Percentiles rank a stretch among this genome's conserved stretches.
These are phyloP conservation scores for Malassezia yamatoensis DNA, from an alignment of 1,284 basidiomycete genomes.

Conservation along the genomic window DNA sequence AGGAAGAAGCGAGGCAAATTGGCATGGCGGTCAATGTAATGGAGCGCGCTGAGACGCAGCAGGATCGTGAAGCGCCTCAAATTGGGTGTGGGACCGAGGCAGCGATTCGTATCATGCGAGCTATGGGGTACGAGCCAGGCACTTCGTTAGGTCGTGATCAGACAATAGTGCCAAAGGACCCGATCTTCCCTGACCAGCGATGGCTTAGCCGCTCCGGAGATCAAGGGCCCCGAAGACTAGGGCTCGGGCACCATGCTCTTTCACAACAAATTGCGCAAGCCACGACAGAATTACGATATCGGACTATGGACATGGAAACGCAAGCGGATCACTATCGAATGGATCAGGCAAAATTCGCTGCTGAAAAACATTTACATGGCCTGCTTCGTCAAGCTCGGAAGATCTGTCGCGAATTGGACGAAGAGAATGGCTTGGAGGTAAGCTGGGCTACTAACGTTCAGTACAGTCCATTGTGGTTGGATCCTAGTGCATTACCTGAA, in stretches of 20 bases:
- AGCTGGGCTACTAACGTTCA: background rate
- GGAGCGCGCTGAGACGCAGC: background rate
- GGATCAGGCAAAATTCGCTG: slow-evolving; percentile 14
- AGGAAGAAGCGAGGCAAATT: slow-evolving; percentile 3
- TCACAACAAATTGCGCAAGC: slow-evolving; percentile 3
- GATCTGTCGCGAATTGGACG: slow-evolving; percentile 23
- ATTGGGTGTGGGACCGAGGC: slow-evolving; percentile 7
- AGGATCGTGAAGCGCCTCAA: slow-evolving; percentile 1
- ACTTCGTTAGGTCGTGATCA: slow-evolving; percentile 19
- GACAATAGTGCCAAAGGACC: background rate
- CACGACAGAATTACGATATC: background rate
- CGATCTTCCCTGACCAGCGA: slow-evolving; percentile 25
- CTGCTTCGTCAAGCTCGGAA: slow-evolving; percentile 22
- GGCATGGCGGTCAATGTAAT: slow-evolving; percentile 5
- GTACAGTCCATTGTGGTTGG: slow-evolving; percentile 32
- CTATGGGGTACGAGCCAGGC: slow-evolving; percentile 28
- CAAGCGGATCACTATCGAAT: slow-evolving; percentile 18
- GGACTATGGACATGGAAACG: background rate
- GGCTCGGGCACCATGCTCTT: slow-evolving; percentile 17
- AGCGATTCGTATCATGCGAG: slow-evolving; percentile 32
- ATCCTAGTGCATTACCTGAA: slow-evolving; percentile 12
- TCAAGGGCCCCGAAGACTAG: slow-evolving; percentile 16
- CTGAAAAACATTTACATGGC: slow-evolving; percentile 16
- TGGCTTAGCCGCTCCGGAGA: slow-evolving; percentile 17
- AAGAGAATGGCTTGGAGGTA: slow-evolving; percentile 9